Evolutionary conservation across 192 early-diverging fungal genomes (phyloP), one percentile per base, ranked within the genome.

Genomic region (Coemansia sp.): DNA sequence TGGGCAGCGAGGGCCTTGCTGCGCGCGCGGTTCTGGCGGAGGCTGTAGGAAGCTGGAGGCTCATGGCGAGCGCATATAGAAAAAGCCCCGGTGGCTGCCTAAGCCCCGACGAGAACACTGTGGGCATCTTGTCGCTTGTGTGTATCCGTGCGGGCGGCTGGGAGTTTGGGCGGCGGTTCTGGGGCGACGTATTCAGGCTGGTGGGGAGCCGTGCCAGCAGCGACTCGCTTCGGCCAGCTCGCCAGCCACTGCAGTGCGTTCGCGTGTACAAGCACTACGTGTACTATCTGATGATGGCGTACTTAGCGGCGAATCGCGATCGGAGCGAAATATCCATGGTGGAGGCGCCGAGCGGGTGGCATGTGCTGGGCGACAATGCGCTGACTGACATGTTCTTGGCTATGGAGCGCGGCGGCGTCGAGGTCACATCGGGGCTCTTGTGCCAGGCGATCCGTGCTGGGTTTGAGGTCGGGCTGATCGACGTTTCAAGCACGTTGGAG

Each of bases 231-330:
- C 28, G 35, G 34, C 34, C 56, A 10, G 18, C 26, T 10, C 56
- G 10, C 34, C 56, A 16, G 18, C 67, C 68, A 20, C 45, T 76
- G 26, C 64, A 66, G 41, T 13, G 66, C 21, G 69, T 75, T 28
- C 69, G 73, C 13, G 9, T 75, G 11, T 80, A 75, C 66, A 75
- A 75, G 56, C 62, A 72, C 66, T 80, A 80, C 45, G 18, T 80
- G 50, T 58, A 73, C 45, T 74, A 67, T 26, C 31, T 74, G 20
- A 42, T 63, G 0, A 48, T 52, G 28, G 57, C 65, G 11, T 34
- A 72, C 1, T 28, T 61, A 20, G 64, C 58, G 34, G 56, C n/a
- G 26, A 37, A 47, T n/a, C 53, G 28, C 38, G 38, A 58, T 26
- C 23, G 23, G 16, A 14, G 52, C 52, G 31, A n/a, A 14, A 26